A percentile compares a stretch with the other conserved stretches of the same genome.
Evolutionary conservation across 73 alveolate species (phyloP).

Genomic region (Uronychia binucleata): DNA sequence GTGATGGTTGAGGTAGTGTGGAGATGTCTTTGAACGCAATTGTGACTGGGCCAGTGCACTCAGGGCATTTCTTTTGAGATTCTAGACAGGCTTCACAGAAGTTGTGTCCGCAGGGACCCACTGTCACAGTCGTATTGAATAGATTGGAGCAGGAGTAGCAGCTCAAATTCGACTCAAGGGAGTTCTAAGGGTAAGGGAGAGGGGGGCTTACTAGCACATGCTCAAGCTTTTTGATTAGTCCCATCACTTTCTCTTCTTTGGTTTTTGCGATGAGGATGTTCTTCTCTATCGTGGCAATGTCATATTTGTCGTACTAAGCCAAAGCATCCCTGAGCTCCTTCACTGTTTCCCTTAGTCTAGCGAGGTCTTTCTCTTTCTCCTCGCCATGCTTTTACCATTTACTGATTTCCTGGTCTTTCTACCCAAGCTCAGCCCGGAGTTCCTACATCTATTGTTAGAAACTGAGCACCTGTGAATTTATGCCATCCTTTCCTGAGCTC

Average conservation of each 20-base stretch:
- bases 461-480: too few relatives aligned
- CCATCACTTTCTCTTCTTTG: background rate
- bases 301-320: background rate
- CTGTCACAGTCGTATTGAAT: slow-evolving; percentile 9
- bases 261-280: background rate
- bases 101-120: slow-evolving; percentile 44
- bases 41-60: background rate
- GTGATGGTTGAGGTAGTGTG: too few relatives aligned
- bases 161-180: slow-evolving; percentile 16
- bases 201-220: background rate
- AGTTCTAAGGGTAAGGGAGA: background rate
- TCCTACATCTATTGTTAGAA: too few relatives aligned
- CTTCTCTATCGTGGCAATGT: background rate
- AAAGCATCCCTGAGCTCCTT: background rate
- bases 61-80: slow-evolving; percentile 1
- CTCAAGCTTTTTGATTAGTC: background rate
- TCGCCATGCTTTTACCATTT: background rate
- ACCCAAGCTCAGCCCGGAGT: too few relatives aligned
- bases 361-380: background rate
- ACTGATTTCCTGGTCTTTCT: background rate
- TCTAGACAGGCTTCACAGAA: slow-evolving; percentile 25
- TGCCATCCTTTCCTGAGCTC: too few relatives aligned
- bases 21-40: too few relatives aligned
- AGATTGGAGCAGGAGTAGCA: slow-evolving; percentile 40
- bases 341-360: background rate